Conservation (phyloP, 257 asterid species). For the Forsythia viridissima region DNA sequence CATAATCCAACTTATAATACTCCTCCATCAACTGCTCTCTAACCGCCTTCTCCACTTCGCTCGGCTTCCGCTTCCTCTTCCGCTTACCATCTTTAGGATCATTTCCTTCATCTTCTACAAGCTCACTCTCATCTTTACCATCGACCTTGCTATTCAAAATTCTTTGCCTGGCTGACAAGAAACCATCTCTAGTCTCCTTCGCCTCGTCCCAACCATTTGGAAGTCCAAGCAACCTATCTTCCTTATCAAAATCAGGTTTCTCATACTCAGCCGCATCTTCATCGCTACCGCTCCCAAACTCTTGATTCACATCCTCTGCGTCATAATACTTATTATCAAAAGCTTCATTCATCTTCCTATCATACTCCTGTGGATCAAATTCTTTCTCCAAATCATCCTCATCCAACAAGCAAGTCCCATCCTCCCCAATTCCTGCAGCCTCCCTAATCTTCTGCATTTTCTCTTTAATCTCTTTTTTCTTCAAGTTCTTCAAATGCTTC, state of each 20-base stretch:
- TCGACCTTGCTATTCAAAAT: constrained; percentile 35
- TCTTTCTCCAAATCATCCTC: constrained; percentile 75
- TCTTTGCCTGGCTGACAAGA: constrained; percentile 50
- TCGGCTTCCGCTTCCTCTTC: constrained; percentile 37
- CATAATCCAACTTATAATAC: constrained; percentile 52
- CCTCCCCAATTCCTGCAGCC: constrained; percentile 68
- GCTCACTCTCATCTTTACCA: constrained; percentile 22
- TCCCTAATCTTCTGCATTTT: constrained; percentile 78
- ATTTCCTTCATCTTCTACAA: constrained; percentile 15
- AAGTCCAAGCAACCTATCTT: constrained; percentile 86
- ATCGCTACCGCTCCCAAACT: constrained; percentile 60
- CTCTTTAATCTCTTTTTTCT: constrained; percentile 78
- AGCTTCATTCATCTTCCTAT: constrained; percentile 70
- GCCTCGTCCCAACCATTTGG: constrained; percentile 63
- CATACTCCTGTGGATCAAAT: constrained; percentile 72
- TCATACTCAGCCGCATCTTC: constrained; percentile 44
- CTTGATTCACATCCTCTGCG: constrained; percentile 61
- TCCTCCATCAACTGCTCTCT: constrained; percentile 47
- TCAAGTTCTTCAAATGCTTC: constrained; percentile 80
- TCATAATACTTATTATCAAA: constrained; percentile 66
- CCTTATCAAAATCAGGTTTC: constrained; percentile 83
- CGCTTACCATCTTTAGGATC: constrained; percentile 33
- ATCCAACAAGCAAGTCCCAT: constrained; percentile 43
- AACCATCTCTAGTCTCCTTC: constrained; percentile 43
- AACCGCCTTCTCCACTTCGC: constrained; percentile 36